Evolutionary conservation across 2,329 filamentous ascomycete species (phyloP).

Genomic region (Decorospora gaudefroyi): DNA sequence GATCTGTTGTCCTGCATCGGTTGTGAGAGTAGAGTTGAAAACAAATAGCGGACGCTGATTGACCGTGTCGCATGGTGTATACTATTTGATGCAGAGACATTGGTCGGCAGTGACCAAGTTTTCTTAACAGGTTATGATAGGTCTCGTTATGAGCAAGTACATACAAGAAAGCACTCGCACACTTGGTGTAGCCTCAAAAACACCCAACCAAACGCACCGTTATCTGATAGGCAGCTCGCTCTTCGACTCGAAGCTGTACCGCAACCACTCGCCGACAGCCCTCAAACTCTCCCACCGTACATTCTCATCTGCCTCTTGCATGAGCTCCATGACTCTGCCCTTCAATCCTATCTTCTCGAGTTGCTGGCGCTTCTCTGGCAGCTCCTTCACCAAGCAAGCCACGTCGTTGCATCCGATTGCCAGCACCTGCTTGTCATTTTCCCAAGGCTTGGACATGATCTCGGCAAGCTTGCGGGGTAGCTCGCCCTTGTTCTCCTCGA

Average conservation of each 20-base stretch:
- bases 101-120: conserved; percentile 1
- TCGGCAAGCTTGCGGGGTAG: conserved; percentile 81
- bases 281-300: conserved; percentile 92
- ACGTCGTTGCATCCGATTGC: conserved; percentile 94
- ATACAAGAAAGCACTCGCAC: conserved; percentile 7
- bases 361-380: conserved; percentile 78
- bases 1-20: no score
- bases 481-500: conserved; percentile 80
- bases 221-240: conserved; percentile 39
- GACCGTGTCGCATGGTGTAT: no score
- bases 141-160: conserved; percentile 5
- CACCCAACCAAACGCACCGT: neutral
- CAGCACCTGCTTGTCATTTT: conserved; percentile 82
- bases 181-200: conserved; percentile 1
- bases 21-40: no score
- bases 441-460: conserved; percentile 80
- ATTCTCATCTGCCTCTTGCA: conserved; percentile 85
- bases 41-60: no score
- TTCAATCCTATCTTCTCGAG: conserved; percentile 86
- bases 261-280: conserved; percentile 77
- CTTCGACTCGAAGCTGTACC: conserved; percentile 60
- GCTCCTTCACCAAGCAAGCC: conserved; percentile 83
- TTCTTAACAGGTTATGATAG: conserved; percentile 5
- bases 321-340: conserved; percentile 87
- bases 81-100: neutral